phyloP scores from a whole-genome alignment of 192 early-diverging fungal species.

The Linnemannia zychae region DNA sequence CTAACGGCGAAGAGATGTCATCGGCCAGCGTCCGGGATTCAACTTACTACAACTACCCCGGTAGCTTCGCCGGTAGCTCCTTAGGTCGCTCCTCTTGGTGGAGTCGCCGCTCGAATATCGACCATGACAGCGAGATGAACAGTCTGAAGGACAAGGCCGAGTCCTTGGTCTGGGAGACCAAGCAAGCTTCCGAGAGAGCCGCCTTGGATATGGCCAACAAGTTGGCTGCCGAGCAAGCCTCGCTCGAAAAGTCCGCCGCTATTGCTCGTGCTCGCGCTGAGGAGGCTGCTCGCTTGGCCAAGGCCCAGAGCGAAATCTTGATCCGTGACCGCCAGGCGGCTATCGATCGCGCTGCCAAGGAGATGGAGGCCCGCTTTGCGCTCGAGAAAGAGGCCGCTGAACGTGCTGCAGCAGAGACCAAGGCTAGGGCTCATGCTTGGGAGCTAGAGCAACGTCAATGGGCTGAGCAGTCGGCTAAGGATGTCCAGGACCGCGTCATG shows the following conservation, averaged over 20 bases:
- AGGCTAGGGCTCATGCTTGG: slow-evolving; percentile 36
- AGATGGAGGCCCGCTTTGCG: slow-evolving; percentile 31
- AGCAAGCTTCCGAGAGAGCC: slow-evolving; percentile 34
- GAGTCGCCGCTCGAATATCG: background rate
- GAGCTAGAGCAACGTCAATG: slow-evolving; percentile 25
- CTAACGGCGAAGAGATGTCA: slow-evolving; percentile 46
- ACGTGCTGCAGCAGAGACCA: slow-evolving; percentile 25
- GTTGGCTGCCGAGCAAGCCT: slow-evolving; percentile 22
- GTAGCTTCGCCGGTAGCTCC: slow-evolving; percentile 30
- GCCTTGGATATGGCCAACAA: slow-evolving; percentile 37
- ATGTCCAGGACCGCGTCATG: slow-evolving; percentile 24
- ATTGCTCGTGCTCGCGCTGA: slow-evolving; percentile 28
- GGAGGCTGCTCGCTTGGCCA: slow-evolving; percentile 40
- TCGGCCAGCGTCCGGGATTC: slow-evolving; percentile 38
- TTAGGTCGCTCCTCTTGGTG: slow-evolving; percentile 40
- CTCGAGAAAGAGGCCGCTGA: slow-evolving; percentile 29
- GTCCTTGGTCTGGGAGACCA: slow-evolving; percentile 46
- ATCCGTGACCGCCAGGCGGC: slow-evolving; percentile 40
- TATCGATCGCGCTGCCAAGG: slow-evolving; percentile 33
- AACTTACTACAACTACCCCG: slow-evolving; percentile 42
- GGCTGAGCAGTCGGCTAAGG: slow-evolving; percentile 40
- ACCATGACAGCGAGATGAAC: slow-evolving; percentile 27
- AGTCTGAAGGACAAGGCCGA: slow-evolving; percentile 36
- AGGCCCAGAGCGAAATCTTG: slow-evolving; percentile 23
- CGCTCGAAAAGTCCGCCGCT: slow-evolving; percentile 26